These are phyloP conservation scores for Penstemon eatonii DNA, from an alignment of 257 asterid species.

Conservation along the genomic window DNA sequence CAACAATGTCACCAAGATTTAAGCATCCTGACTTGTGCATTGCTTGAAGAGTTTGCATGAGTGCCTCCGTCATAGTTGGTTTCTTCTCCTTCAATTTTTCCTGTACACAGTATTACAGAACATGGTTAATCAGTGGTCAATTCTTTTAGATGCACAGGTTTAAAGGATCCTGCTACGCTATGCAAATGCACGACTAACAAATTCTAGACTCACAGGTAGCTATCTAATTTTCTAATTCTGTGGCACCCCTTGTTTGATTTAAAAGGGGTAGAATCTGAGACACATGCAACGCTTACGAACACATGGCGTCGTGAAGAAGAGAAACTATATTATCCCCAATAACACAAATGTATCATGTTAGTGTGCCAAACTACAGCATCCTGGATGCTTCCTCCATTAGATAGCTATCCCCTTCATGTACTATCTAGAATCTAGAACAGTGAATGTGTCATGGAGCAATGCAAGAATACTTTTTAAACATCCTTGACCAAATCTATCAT, in stretches of 20 bases:
- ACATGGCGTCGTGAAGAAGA: neutral
- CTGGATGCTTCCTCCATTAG: neutral
- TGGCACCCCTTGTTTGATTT: slow-evolving; percentile 18
- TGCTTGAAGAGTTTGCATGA: slow-evolving; percentile 87
- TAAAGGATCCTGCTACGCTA: slow-evolving; percentile 13
- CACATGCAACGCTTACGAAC: neutral
- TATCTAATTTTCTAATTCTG: neutral
- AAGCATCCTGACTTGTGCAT: slow-evolving; percentile 96
- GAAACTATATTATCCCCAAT: slow-evolving; percentile 1
- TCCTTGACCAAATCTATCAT: slow-evolving; percentile 15
- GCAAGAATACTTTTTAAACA: neutral
- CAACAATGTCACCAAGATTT: slow-evolving; percentile 77
- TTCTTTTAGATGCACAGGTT: neutral
- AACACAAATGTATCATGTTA: neutral
- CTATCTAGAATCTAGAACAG: neutral
- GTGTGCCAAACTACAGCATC: neutral
- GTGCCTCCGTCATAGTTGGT: slow-evolving; percentile 77
- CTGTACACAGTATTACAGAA: slow-evolving; percentile 37
- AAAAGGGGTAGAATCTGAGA: neutral
- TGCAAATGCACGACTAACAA: slow-evolving; percentile 15
- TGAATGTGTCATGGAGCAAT: neutral
- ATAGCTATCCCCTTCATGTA: neutral
- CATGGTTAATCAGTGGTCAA: slow-evolving; percentile 5
- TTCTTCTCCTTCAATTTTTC: slow-evolving; percentile 99
- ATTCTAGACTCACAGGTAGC: slow-evolving; percentile 1